Conservation (phyloP, 2,329 filamentous ascomycete species). For the Graphilbum fragrans region DNA sequence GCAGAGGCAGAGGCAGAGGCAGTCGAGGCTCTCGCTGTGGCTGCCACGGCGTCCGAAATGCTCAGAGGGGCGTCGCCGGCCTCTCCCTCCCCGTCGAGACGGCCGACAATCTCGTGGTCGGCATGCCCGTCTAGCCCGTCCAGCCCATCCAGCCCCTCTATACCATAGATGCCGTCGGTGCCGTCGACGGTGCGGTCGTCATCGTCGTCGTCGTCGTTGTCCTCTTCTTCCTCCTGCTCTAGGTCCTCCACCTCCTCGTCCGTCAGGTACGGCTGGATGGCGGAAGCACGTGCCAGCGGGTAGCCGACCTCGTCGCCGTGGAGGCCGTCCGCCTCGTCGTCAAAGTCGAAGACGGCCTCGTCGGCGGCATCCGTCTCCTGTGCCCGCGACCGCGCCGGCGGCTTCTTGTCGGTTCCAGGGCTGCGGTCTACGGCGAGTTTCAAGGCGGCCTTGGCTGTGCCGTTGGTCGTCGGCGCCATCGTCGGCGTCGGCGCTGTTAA, state of each 20-base stretch:
- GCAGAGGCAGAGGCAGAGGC: background rate
- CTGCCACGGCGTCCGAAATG: background rate
- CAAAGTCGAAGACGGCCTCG: constrained; percentile 11
- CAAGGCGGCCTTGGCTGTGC: too few species aligned
- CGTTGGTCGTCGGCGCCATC: too few species aligned
- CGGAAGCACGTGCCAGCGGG: constrained; percentile 4
- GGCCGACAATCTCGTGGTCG: background rate
- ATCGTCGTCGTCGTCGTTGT: background rate
- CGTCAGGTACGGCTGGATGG: constrained; percentile 1
- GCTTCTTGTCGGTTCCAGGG: too few species aligned
- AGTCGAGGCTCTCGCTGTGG: background rate
- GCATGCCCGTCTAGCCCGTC: background rate
- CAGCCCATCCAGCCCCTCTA: background rate
- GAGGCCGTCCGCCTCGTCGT: constrained; percentile 6
- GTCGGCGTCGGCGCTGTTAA: background rate
- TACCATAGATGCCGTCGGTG: too few species aligned
- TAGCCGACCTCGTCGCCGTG: constrained; percentile 17
- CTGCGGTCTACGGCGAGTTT: too few species aligned
- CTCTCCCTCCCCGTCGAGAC: too few species aligned
- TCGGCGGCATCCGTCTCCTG: constrained; percentile 1
- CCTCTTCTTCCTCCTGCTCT: background rate
- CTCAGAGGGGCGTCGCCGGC: too few species aligned
- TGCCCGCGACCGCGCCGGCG: too few species aligned
- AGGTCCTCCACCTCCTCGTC: constrained; percentile 1
- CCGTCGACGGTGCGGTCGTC: background rate